Evolutionary conservation across 2,329 filamentous ascomycete species (phyloP), one percentile per base, ranked within the genome.

Genomic region (Penicillium sp.): DNA sequence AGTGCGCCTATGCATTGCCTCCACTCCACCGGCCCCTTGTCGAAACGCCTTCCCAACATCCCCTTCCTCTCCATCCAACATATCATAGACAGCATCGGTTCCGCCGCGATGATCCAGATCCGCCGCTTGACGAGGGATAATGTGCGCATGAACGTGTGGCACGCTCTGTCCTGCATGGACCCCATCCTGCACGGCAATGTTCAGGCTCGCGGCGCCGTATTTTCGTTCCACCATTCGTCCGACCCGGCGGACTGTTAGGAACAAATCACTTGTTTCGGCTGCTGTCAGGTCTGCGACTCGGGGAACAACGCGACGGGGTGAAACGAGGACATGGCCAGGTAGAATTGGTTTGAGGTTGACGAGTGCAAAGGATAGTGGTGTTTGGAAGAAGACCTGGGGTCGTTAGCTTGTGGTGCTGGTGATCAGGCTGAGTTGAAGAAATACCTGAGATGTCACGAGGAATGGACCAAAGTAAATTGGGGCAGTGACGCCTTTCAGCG

Each of bases 341-440:
- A 95, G 76, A 25, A 98, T 77, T 15, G 92, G 92, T 67, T 95
- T 95, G 61, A 96, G 79, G 68, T 98, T 98, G 41, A 96, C 89
- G 46, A 96, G 74, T 37, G 86, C 88, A 69, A 88, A 95, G 52
- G 82, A 85, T 55, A 84, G 74, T 0, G 77, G 73, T 1, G 89
- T 94, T 49, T 74, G 73, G 65, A 93, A 78, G 71, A 96, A 96
- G 69, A 95, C 86, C 84, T 95, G 51, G 18, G 31, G 37, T 3
- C 26, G 22, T 35, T 5, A 20, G 26, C 39, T n/a, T 8, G 6
- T 37, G 14, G 28, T 20, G 29, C 16, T n/a, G 23, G 20, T 35
- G 28, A 37, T 20, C 25, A 5, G 18, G 7, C 17, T n/a, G 12
- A 10, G 11, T 22, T 18, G 27, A 13, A 12, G 6, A 10, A 27